Evolutionary conservation across 2,329 filamentous ascomycete genomes (phyloP), one percentile per base, ranked within the genome.

Genomic region (Colletotrichum sp.): DNA sequence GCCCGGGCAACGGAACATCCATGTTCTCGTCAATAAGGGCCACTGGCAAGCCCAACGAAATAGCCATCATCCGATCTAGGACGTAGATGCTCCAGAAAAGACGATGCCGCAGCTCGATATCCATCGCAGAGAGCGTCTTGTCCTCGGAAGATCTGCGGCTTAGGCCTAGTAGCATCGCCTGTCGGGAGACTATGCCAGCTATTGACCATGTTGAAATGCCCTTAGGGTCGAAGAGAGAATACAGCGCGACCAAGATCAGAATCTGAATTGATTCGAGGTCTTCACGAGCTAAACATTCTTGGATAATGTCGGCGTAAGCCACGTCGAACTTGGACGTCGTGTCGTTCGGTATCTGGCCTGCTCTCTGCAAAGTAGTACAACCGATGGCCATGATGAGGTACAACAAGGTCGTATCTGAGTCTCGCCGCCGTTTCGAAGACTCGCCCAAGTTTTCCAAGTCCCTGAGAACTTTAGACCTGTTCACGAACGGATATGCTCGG

Each of bases 371-470:
- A 0, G 86, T 88, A 0, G 85, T 87, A 67, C 84, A 86, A 0
- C 87, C 86, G 48, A 88, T 87, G 28, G 87, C 86, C 84, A 88
- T 87, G 77, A 88, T 82, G 6, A 88, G 83, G 74, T 86, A 86
- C 5, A 87, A 76, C 6, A 85, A 71, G 6, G 84, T 87, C 6
- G 83, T 82, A 34, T 82, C 82, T 26, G 79, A 74, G 38, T 82
- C 81, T 7, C 80, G 78, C 7, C 79, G 73, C 8, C 79, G 73
- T 71, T 76, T 78, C 15, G 78, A 76, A 21, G 79, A 76, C 24
- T 79, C 78, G 3, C 78, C 79, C 9, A 83, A 76, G 13, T 72
- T 74, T 65, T 86, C 84, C 8, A 87, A 78, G 26, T 85, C 81
- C 10, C 78, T 77, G 1, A 85, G 79, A 43, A 86, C 79, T 73